phyloP scores from a whole-genome alignment of 164 flowering plant genomes.

The Pachysandra terminalis region DNA sequence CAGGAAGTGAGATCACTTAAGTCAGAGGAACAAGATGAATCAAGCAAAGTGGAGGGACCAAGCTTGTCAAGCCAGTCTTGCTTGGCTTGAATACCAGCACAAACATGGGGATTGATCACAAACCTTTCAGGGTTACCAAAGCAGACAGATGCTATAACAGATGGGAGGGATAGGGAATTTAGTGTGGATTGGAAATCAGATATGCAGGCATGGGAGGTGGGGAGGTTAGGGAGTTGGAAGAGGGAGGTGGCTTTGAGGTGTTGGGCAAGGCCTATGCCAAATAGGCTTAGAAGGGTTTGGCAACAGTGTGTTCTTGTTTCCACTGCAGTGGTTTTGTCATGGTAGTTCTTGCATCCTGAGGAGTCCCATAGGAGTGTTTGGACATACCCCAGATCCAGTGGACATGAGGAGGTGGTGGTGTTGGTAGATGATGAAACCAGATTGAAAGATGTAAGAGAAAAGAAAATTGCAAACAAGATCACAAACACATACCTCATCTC shows the following conservation, averaged over 20 bases:
- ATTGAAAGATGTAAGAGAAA: background rate
- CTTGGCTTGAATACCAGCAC: slow-evolving; percentile 44
- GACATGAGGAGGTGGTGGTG: slow-evolving; percentile 29
- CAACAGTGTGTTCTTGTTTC: slow-evolving; percentile 30
- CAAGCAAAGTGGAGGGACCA: slow-evolving; percentile 40
- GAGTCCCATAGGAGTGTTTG: slow-evolving; percentile 45
- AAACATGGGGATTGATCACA: slow-evolving; percentile 33
- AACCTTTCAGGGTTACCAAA: slow-evolving; percentile 36
- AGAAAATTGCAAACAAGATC: background rate
- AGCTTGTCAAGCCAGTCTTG: slow-evolving; percentile 51
- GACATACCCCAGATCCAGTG: slow-evolving; percentile 47
- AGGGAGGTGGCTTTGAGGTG: slow-evolving; percentile 46
- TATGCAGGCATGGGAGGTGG: slow-evolving; percentile 43
- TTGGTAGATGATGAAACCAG: background rate
- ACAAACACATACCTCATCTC: background rate
- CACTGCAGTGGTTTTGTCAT: background rate
- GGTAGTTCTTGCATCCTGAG: slow-evolving; percentile 29
- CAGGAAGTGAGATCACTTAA: slow-evolving; percentile 45
- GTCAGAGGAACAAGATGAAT: slow-evolving; percentile 42
- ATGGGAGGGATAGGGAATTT: slow-evolving; percentile 31
- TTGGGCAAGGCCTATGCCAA: slow-evolving; percentile 40
- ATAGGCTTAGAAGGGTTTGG: slow-evolving; percentile 45
- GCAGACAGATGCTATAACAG: slow-evolving; percentile 36
- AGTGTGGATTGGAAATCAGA: slow-evolving; percentile 41
- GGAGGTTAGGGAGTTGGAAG: slow-evolving; percentile 40